phyloP scores from a whole-genome alignment of 1,284 basidiomycete genomes.

The Moniliophthora roreri region DNA sequence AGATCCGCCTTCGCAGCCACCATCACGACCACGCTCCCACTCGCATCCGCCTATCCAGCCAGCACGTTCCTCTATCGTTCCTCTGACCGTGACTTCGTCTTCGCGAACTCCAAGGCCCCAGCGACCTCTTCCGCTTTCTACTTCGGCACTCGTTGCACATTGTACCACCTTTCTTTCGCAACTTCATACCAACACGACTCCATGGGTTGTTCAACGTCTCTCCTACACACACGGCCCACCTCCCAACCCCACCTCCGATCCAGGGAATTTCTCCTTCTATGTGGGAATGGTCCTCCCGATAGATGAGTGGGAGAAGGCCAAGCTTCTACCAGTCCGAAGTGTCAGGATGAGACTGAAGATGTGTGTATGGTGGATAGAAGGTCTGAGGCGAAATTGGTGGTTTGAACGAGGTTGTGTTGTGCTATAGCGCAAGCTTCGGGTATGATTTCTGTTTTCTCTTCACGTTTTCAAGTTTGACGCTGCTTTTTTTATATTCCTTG shows the following conservation, averaged over 20 bases:
- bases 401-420: slow-evolving; percentile 22
- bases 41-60: slow-evolving; percentile 8
- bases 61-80: background rate
- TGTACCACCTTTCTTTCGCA: slow-evolving; percentile 83
- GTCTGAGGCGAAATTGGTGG: slow-evolving; percentile 21
- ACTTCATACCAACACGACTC: slow-evolving; percentile 80
- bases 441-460: background rate
- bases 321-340: slow-evolving; percentile 87
- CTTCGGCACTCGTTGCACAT: slow-evolving; percentile 69
- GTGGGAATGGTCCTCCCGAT: slow-evolving; percentile 93
- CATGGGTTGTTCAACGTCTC: slow-evolving; percentile 88
- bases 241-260: slow-evolving; percentile 42
- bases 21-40: background rate
- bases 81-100: slow-evolving; percentile 12
- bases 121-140: slow-evolving; percentile 41
- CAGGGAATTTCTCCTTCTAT: slow-evolving; percentile 83
- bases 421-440: slow-evolving; percentile 10
- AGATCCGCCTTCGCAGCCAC: background rate
- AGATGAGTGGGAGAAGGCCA: slow-evolving; percentile 91
- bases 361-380: slow-evolving; percentile 92
- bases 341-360: slow-evolving; percentile 77
- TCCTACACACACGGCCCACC: slow-evolving; percentile 49
- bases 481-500: background rate
- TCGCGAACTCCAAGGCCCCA: slow-evolving; percentile 16
- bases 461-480: too few species aligned